Base-by-base conservation (phyloP, 768 basidiomycete species). In the Russula ochroleuca region DNA sequence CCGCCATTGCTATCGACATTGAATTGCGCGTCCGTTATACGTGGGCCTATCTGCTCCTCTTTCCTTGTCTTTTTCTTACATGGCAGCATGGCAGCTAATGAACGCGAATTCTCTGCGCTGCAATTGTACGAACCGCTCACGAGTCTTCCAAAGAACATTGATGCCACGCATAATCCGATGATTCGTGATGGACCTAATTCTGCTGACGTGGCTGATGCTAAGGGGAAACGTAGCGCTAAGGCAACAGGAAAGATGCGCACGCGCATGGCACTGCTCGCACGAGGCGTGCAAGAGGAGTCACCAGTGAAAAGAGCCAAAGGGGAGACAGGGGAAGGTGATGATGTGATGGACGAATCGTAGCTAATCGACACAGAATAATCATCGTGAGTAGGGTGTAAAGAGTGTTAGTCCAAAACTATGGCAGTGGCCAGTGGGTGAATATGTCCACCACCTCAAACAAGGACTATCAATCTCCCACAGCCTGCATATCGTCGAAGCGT, bases 101-200 rank as follows among this genome's bases (percentile, higher is more conserved):
- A 70, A 3, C 77, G 77, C 10, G 83, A 85, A 17, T 70, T 87
- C 5, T 76, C 80, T 59, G 70, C 73, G 4, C 75, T 90, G 1
- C 84, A 88, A 57, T 74, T 90, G 2, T 92, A 92, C 69, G 73
- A 76, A 2, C 76, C 79, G 55, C 76, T 90, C 33, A 73, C 76
- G 0, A 77, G 80, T 23, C 75, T 90, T 63, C 88, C 88, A 3
- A 90, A 90, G 70, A 78, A 80, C 62, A 72, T 76, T 21, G 80
- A 82, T 38, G 74, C 69, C 5, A 79, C 80, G 43, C 77, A 78
- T 58, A 78, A 79, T 56, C 75, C 74, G n/a, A 76, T 75, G 66
- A 72, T 73, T 47, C 72, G 73, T 5, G 75, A 74, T 11, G 67
- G 58, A 58, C 60, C 61, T n/a, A 57, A 58, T 63, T 53, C 33